Evolutionary conservation across 1,284 basidiomycete species (phyloP), one percentile per base, ranked within the genome.

Genomic region (Rhodofomes roseus): DNA sequence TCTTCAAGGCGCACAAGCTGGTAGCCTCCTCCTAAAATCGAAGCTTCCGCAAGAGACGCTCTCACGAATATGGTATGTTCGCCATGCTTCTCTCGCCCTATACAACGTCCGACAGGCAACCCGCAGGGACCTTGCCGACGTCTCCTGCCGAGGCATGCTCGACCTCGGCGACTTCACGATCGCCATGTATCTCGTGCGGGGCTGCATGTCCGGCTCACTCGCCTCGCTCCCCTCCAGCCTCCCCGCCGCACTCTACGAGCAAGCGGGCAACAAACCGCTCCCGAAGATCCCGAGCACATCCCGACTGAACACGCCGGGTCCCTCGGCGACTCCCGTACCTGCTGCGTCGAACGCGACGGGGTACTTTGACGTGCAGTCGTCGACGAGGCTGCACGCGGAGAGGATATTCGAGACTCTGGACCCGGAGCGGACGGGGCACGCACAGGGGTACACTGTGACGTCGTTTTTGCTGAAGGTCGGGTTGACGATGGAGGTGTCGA

Each of bases 141-240:
- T 93, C 0, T 92, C 95, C 69, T 85, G 90, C 63, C 86, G 96
- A 58, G 97, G 97, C 31, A 79, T 83, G 9, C 86, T 99, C 60
- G 96, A 99, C 71, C 79, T 89, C 16, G 83, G 90, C 48, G 96
- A 98, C 73, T 99, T 99, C 72, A 89, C 90, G 62, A 86, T 99
- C 68, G 97, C 93, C 57, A 98, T 99, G 97, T 93, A 92, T 71
- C 84, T 96, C 68, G 95, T 98, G 64, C 95, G 98, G 74, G 89
- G 84, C 51, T 80, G 85, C 55, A 98, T 99, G 96, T 86, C 89
- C 41, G 86, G 88, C 55, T 81, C 87, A 52, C 77, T 94, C 57
- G 75, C 87, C 25, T 80, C 81, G 48, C 81, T 98, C 44, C 96
- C 97, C 7, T 73, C 83, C 2, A 77, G 82, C 0, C 82, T 99